phyloP scores from a whole-genome alignment of 2,329 filamentous ascomycete genomes.

The Fusarium duplospermum region DNA sequence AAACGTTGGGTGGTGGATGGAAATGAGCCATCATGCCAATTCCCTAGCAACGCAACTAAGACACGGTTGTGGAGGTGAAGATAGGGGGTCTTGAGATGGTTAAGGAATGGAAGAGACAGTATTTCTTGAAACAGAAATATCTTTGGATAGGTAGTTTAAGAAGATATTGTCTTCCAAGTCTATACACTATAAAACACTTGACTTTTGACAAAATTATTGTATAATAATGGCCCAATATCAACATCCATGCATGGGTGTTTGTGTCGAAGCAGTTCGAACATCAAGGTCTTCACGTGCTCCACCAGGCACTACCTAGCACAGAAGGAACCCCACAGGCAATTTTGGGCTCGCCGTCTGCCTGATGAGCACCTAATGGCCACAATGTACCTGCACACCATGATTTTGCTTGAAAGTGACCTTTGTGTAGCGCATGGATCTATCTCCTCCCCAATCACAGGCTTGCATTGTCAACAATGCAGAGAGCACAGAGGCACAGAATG shows the following conservation, averaged over 20 bases:
- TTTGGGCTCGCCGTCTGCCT: constrained; percentile 12
- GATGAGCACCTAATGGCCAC: neutral
- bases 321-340: constrained; percentile 25
- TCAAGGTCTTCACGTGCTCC: constrained; percentile 11
- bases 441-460: constrained; percentile 35
- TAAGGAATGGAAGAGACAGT: neutral
- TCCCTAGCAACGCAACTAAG: constrained; percentile 21
- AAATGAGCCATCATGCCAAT: constrained; percentile 13
- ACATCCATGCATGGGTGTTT: neutral
- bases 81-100: neutral
- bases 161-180: neutral
- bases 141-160: neutral
- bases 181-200: neutral
- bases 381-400: constrained; percentile 28
- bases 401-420: constrained; percentile 27
- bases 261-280: neutral
- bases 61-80: neutral
- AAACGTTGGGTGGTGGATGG: neutral
- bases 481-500: constrained; percentile 32
- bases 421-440: neutral
- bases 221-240: neutral
- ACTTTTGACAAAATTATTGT: neutral
- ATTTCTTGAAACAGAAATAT: neutral
- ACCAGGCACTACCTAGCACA: constrained; percentile 12
- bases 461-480: constrained; percentile 21